Evolutionary conservation across 345 rosid genomes (phyloP).

Genomic region (Anacardium occidentale): DNA sequence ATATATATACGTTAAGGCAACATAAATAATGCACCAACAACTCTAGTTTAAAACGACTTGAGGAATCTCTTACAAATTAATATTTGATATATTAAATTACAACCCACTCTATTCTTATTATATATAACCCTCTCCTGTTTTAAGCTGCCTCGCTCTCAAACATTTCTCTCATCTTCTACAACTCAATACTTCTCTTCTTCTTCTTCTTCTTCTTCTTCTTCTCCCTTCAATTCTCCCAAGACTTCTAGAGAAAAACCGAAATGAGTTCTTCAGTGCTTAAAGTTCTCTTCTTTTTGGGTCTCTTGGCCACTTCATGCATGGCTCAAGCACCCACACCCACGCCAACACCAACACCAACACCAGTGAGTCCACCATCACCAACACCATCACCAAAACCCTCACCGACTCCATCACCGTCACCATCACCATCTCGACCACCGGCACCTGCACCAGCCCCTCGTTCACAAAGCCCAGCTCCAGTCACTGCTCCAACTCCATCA

Average conservation of each 20-base stretch:
- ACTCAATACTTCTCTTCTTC: neutral
- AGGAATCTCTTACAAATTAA: slow-evolving; percentile 20
- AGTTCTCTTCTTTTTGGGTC: slow-evolving; percentile 55
- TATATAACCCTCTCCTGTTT: slow-evolving; percentile 13
- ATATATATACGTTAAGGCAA: neutral
- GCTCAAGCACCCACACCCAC: slow-evolving; percentile 69
- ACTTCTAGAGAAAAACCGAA: slow-evolving; percentile 3
- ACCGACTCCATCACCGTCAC: slow-evolving; percentile 16
- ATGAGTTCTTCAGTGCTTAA: slow-evolving; percentile 54
- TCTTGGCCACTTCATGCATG: slow-evolving; percentile 63
- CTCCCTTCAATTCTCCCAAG: no score
- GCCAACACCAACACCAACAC: slow-evolving; percentile 26
- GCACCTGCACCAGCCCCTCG: slow-evolving; percentile 9
- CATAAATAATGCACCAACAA: neutral
- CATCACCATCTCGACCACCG: neutral
- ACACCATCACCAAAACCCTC: slow-evolving; percentile 23
- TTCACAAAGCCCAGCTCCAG: slow-evolving; percentile 28
- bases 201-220: no score
- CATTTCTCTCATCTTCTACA: neutral
- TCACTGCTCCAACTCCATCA: slow-evolving; percentile 43
- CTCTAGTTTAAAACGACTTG: slow-evolving; percentile 3
- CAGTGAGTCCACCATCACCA: slow-evolving; percentile 20
- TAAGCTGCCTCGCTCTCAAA: slow-evolving; percentile 14
- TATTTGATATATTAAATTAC: slow-evolving; percentile 3
- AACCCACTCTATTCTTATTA: slow-evolving; percentile 15